Evolutionary conservation across 495 filamentous ascomycete genomes (phyloP).

Genomic region (Tuber brumale): DNA sequence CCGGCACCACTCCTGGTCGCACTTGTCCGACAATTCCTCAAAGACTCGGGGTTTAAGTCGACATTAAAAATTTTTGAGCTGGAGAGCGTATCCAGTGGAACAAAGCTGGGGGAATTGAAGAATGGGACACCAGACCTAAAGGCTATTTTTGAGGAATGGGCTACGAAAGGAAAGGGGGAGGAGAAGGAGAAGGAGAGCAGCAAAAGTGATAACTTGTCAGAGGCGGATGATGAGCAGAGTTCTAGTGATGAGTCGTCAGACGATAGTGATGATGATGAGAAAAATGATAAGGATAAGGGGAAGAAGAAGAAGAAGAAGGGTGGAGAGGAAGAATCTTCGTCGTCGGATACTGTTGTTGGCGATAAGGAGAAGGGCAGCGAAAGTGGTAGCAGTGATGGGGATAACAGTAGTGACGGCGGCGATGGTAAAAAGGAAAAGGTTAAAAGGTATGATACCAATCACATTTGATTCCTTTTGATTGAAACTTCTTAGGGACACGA

Average conservation of each 20-base stretch:
- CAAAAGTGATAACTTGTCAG: constrained; percentile 32
- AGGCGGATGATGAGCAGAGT: constrained; percentile 33
- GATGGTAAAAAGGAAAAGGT: constrained; percentile 10
- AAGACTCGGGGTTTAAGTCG: constrained; percentile 31
- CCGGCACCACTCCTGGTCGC: constrained; percentile 32
- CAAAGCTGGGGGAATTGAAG: constrained; percentile 23
- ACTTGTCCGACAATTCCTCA: constrained; percentile 36
- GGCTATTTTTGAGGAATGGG: constrained; percentile 29
- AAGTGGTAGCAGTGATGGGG: not conserved
- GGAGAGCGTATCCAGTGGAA: constrained; percentile 15
- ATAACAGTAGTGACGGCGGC: not conserved
- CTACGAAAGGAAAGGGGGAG: constrained; percentile 11
- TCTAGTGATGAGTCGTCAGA: constrained; percentile 20
- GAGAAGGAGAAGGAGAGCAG: constrained; percentile 8
- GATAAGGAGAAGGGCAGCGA: not conserved
- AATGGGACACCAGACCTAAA: constrained; percentile 19
- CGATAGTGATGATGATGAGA: constrained; percentile 22
- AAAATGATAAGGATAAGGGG: constrained; percentile 12
- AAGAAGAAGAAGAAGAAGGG: constrained; percentile 5
- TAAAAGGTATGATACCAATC: constrained; percentile 21
- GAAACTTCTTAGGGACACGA: not conserved
- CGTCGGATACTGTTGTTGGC: constrained; percentile 2
- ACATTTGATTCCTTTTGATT: constrained; percentile 2
- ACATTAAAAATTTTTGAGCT: constrained; percentile 32
- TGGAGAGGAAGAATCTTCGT: not conserved